Evolutionary conservation across 1,284 basidiomycete species (phyloP), one percentile per base, ranked within the genome.

Genomic region (Vanrija sp.): DNA sequence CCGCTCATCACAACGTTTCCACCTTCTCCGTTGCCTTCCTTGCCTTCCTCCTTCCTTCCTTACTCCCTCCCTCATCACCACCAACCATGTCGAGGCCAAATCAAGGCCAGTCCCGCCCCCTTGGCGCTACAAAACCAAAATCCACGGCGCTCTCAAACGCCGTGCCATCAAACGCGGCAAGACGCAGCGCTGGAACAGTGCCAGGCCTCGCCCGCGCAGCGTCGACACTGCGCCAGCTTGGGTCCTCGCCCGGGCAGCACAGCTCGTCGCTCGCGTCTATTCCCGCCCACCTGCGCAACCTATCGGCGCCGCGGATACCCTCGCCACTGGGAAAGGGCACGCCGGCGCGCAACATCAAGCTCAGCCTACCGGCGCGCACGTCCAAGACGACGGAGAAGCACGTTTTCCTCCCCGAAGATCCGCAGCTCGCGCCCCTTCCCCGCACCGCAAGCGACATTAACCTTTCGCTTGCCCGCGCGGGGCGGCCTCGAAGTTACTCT

Each of bases 311-410:
- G 9, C 57, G 66, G 5, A 68, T 77, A 28, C 75, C 75, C 9
- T 75, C 73, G 3, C 75, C 75, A 1, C 59, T 77, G 6, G 75
- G 75, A 2, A 67, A 72, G 59, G 75, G 75, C 15, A 77, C 75
- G 16, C 75, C 75, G 0, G 67, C 67, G 6, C 54, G 70, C 9
- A 51, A 56, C n/a, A 43, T 61, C 12, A 74, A 74, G 46, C 72
- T 73, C 52, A 68, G 71, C 2, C 60, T 78, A 74, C 86, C 55
- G 78, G 90, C 75, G 4, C 83, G 93, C 46, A 88, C 90, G 0
- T 92, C 90, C 15, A 97, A 97, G 78, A 92, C 88, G 1, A 88
- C 86, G 0, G 91, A 94, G 65, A 91, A 91, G 70, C 89, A 95
- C 62, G 91, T 97, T 6, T 81, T 93, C 19, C 83, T 97, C 12